Evolutionary conservation across 768 basidiomycete species (phyloP).

Genomic region (Pluteus cervinus): DNA sequence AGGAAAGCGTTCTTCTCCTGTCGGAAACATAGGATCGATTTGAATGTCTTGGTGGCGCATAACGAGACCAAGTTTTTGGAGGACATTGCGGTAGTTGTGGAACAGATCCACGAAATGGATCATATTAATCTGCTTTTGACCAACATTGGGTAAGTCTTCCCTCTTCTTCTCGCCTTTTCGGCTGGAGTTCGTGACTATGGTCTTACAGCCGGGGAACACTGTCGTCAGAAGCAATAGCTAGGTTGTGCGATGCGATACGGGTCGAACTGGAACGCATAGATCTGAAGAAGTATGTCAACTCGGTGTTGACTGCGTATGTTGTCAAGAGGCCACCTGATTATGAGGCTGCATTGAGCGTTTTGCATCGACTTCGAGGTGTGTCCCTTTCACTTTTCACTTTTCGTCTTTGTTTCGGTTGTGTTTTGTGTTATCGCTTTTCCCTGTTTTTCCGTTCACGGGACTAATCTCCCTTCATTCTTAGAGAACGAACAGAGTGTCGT

Average conservation of each 20-base stretch:
- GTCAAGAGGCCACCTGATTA: constrained; percentile 90
- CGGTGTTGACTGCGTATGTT: constrained; percentile 88
- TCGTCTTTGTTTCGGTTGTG: not conserved
- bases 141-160: constrained; percentile 58
- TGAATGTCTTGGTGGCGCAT: constrained; percentile 84
- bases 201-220: constrained; percentile 51
- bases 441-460: constrained; percentile 14
- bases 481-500: constrained; percentile 64
- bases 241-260: constrained; percentile 75
- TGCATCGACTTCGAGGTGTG: constrained; percentile 76
- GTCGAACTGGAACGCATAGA: constrained; percentile 65
- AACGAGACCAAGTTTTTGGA: constrained; percentile 61
- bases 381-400: constrained; percentile 1
- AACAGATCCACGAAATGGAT: constrained; percentile 87
- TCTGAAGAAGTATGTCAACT: constrained; percentile 78
- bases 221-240: constrained; percentile 50
- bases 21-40: constrained; percentile 89
- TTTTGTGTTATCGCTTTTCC: constrained; percentile 1
- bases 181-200: constrained; percentile 5
- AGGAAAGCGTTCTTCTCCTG: constrained; percentile 87
- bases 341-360: constrained; percentile 71
- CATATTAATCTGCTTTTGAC: constrained; percentile 91
- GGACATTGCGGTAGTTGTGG: constrained; percentile 60
- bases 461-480: too few relatives aligned
- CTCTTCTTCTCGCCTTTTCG: not conserved